phyloP scores from a whole-genome alignment of 2,329 filamentous ascomycete species.

The Talaromyces sp. region DNA sequence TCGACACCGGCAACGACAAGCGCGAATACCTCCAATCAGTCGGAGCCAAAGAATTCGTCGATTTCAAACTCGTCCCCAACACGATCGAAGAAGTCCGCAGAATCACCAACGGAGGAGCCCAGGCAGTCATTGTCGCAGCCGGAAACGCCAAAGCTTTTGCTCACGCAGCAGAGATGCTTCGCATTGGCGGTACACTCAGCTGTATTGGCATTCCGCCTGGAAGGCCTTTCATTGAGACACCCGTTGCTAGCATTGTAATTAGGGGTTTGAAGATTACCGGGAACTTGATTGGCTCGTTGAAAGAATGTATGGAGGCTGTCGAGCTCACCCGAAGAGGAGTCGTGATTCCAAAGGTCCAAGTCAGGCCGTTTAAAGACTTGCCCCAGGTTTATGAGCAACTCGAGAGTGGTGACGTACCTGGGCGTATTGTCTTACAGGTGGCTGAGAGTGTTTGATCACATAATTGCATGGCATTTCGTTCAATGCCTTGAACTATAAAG shows the following conservation, averaged over 20 bases:
- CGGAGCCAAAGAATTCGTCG: slow-evolving; percentile 44
- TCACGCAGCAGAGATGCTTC: slow-evolving; percentile 46
- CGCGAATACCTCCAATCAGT: slow-evolving; percentile 40
- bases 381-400: slow-evolving; percentile 46
- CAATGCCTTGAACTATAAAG: background rate
- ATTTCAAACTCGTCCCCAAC: slow-evolving; percentile 38
- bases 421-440: slow-evolving; percentile 45
- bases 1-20: slow-evolving; percentile 44
- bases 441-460: slow-evolving; percentile 25
- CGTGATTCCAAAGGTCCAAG: slow-evolving; percentile 44
- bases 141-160: slow-evolving; percentile 44
- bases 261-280: slow-evolving; percentile 46
- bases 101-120: slow-evolving; percentile 42
- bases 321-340: slow-evolving; percentile 43
- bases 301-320: slow-evolving; percentile 49
- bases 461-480: too few species aligned
- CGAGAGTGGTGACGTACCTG: slow-evolving; percentile 46
- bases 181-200: slow-evolving; percentile 45
- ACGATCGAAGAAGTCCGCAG: slow-evolving; percentile 36
- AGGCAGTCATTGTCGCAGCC: slow-evolving; percentile 46
- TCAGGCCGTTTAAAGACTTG: slow-evolving; percentile 46
- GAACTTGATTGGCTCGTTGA: slow-evolving; percentile 47
- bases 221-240: slow-evolving; percentile 40
- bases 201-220: slow-evolving; percentile 47
- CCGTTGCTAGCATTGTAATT: slow-evolving; percentile 47